Evolutionary conservation across 768 basidiomycete genomes (phyloP).

Genomic region (Dacryopinax primogenitus): DNA sequence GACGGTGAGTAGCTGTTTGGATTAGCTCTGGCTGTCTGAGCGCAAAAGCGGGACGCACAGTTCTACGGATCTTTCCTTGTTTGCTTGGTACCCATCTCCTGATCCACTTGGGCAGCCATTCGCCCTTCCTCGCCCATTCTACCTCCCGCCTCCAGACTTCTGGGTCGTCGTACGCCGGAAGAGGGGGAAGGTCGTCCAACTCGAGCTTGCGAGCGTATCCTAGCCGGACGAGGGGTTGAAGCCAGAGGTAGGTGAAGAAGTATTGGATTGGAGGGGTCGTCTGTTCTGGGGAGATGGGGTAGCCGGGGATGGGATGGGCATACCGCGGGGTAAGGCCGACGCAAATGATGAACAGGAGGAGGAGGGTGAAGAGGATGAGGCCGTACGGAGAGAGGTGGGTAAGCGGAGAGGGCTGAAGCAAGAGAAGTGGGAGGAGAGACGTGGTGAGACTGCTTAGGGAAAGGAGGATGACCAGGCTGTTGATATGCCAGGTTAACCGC

Average conservation of each 20-base stretch:
- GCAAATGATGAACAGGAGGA: neutral
- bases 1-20: neutral
- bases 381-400: neutral
- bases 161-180: conserved; percentile 4
- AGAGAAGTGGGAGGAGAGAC: neutral
- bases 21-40: neutral
- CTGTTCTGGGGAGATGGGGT: neutral
- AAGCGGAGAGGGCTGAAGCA: neutral
- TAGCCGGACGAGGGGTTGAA: neutral
- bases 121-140: neutral
- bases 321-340: neutral
- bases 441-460: neutral
- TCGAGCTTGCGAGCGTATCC: neutral
- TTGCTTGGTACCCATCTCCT: neutral
- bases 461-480: neutral
- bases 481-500: neutral
- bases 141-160: conserved; percentile 2
- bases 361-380: neutral
- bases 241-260: conserved; percentile 7
- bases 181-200: neutral
- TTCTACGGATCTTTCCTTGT: neutral
- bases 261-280: neutral
- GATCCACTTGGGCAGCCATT: neutral
- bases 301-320: neutral
- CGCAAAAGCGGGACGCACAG: neutral